phyloP scores from a whole-genome alignment of 1,139 yeast genomes.

The Diutina ranongensis region DNA sequence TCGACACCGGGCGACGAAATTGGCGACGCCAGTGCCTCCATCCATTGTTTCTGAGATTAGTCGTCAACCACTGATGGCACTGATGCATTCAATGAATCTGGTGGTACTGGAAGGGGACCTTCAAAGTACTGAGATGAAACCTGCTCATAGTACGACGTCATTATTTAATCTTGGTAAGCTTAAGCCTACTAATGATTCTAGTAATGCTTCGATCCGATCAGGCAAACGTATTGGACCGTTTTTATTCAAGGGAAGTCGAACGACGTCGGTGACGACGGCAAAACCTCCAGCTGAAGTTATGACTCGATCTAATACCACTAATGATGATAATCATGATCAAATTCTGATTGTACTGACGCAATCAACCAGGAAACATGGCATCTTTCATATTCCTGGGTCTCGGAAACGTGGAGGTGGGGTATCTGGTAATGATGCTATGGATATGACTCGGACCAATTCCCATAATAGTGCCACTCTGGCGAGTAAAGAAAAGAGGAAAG shows the following conservation, averaged over 20 bases:
- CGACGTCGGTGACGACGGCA: background rate
- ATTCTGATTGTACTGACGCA: conserved; percentile 8
- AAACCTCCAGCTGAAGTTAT: background rate
- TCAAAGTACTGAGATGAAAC: conserved; percentile 9
- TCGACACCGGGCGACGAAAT: conserved; percentile 5
- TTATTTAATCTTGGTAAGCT: background rate
- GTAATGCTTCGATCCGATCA: too few relatives aligned
- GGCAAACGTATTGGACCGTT: conserved; percentile 2
- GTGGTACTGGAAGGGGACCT: conserved; percentile 16
- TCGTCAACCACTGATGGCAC: conserved; percentile 19
- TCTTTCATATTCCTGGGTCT: conserved; percentile 13
- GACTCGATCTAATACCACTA: background rate
- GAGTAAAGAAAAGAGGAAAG: conserved; percentile 11
- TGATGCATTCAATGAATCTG: conserved; percentile 20
- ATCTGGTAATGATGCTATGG: conserved; percentile 7
- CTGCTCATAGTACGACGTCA: background rate
- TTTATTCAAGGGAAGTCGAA: background rate
- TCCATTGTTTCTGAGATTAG: conserved; percentile 20
- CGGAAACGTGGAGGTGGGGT: conserved; percentile 8
- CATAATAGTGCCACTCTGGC: background rate
- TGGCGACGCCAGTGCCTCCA: background rate
- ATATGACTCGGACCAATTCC: conserved; percentile 7
- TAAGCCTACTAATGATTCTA: background rate
- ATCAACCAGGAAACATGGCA: conserved; percentile 11
- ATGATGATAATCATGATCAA: conserved; percentile 8